Base-by-base conservation (phyloP, 1,139 yeast genomes). In the Pneumocystis oryctolagi region DNA sequence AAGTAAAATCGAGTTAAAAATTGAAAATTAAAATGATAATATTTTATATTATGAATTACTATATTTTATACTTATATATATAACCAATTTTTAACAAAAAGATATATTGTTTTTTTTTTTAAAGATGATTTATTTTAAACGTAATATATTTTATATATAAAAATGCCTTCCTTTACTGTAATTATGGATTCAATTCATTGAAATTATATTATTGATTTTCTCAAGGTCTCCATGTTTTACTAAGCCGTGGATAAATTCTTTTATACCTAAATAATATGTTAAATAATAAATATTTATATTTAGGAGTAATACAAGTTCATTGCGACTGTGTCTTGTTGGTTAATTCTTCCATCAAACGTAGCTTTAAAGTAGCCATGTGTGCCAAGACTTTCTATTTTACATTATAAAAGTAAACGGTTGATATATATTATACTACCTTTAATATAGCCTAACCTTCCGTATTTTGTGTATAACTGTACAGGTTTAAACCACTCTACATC, bases 351-450 rank as follows among this genome's bases (percentile, higher is more conserved):
- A 73, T 94, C 97, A 71, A 94, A 94, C 28, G 88, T 87, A 30
- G 97, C 96, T 77, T 94, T 94, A 80, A 86, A 90, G 76, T 92
- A 89, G 67, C 99, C 99, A 74, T 94, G 98, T 2, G 98, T 94
- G 76, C 99, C 99, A 76, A 94, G 80, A 73, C 90, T 82, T 73
- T 92, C 97, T 57, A 35, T 74, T 89, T 90, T 73, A 94, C 14
- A 30, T 57, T 35, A 32, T 35, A 12, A 12, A 12, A 35, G 28
- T 85, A 87, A 57, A 25, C 30, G 12, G 12, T 3, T 30, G 8
- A 39, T 20, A 30, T 25, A 57, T 32, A 14, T 20, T 25, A 20
- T 25, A 25, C 25, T 47, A 57, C 42, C 40, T 57, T 57, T 39
- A 30, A 57, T 69, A 58, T 63, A 68, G 64, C 99, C 99, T 56